These are phyloP conservation scores for Silybum marianum DNA, from an alignment of 129 eudicot genomes.

Conservation along the genomic window DNA sequence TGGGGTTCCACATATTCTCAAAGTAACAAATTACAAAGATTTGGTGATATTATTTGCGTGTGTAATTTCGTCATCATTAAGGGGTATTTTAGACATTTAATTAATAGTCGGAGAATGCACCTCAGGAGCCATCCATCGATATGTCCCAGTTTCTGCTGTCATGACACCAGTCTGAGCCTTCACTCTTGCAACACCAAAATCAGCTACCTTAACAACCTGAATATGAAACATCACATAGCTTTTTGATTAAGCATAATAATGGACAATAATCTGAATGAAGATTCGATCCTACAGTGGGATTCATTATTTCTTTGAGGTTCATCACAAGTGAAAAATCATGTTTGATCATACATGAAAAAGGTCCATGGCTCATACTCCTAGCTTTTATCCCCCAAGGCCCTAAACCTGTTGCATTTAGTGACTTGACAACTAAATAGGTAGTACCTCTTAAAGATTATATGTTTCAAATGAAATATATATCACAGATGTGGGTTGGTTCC, in stretches of 20 bases:
- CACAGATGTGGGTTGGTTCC: too few species aligned
- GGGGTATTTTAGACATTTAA: not conserved
- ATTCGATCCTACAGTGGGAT: too few species aligned
- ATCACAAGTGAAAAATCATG: too few species aligned
- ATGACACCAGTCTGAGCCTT: constrained; percentile 94
- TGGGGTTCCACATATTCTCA: not conserved
- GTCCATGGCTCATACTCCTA: too few species aligned
- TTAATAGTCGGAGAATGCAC: constrained; percentile 32
- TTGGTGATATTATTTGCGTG: not conserved
- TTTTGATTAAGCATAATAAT: not conserved
- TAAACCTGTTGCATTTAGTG: too few species aligned
- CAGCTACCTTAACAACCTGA: constrained; percentile 99
- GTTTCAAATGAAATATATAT: too few species aligned
- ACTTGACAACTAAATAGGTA: too few species aligned
- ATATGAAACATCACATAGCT: constrained; percentile 3
- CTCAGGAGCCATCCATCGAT: constrained; percentile 99
- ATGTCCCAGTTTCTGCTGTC: constrained; percentile 99
- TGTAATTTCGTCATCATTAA: not conserved
- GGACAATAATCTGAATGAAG: not conserved
- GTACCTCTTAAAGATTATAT: too few species aligned
- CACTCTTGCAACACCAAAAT: constrained; percentile 99
- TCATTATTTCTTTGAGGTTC: too few species aligned
- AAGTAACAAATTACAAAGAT: not conserved
- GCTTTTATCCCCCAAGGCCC: too few species aligned
- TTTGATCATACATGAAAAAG: too few species aligned